Evolutionary conservation across 1,139 yeast genomes (phyloP).

Genomic region (Zygoascus hellenicus): DNA sequence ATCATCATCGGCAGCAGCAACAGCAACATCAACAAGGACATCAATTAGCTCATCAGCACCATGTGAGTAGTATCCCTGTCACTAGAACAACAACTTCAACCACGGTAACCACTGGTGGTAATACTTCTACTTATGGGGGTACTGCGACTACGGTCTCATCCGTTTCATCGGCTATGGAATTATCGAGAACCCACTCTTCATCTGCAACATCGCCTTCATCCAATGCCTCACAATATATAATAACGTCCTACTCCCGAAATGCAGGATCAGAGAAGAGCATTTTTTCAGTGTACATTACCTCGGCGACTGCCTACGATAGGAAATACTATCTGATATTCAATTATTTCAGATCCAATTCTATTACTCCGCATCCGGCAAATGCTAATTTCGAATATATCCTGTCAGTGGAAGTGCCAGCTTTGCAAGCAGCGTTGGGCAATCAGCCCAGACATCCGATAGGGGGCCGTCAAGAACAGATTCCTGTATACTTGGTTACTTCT

Average conservation of each 20-base stretch:
- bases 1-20: too few relatives aligned
- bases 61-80: not conserved
- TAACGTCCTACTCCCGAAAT: constrained; percentile 9
- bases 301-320: constrained; percentile 12
- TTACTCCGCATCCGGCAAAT: constrained; percentile 10
- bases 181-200: constrained; percentile 2
- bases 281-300: constrained; percentile 12
- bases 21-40: too few relatives aligned
- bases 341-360: constrained; percentile 13
- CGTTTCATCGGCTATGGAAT: constrained; percentile 7
- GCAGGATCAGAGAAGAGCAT: constrained; percentile 10
- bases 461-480: constrained; percentile 10
- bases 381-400: constrained; percentile 17
- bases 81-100: constrained; percentile 3
- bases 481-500: constrained; percentile 18
- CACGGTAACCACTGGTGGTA: constrained; percentile 5
- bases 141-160: constrained; percentile 1
- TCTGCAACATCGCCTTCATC: constrained; percentile 1
- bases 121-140: constrained; percentile 3
- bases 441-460: constrained; percentile 1
- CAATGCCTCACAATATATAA: constrained; percentile 5
- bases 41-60: too few relatives aligned
- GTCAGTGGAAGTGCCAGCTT: constrained; percentile 20
- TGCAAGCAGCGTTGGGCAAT: constrained; percentile 14
- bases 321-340: constrained; percentile 19